Conservation (phyloP, 441 rosid species). For the Populus hybrid region DNA sequence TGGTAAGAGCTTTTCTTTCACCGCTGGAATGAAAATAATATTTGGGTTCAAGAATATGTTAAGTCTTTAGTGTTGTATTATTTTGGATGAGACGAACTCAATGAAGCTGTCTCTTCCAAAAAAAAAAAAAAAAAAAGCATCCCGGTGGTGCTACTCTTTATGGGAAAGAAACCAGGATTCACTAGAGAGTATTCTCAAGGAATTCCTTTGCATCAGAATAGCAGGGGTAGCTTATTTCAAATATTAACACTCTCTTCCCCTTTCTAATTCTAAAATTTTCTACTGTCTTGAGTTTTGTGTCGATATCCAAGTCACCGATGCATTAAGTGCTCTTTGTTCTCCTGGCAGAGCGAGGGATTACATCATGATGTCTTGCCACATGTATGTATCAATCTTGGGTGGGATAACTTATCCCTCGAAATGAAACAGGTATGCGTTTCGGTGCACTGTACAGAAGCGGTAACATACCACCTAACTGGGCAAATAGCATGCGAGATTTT, state of each 20-base stretch:
- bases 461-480: neutral
- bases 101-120: neutral
- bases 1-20: neutral
- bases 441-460: neutral
- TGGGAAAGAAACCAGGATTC: neutral
- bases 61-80: neutral
- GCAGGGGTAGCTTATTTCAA: neutral
- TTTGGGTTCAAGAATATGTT: neutral
- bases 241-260: neutral
- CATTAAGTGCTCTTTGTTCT: neutral
- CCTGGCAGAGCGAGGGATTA: neutral
- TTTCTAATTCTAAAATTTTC: neutral
- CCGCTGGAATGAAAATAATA: neutral
- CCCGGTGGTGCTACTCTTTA: neutral
- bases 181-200: neutral
- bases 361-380: neutral
- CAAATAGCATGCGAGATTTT: neutral
- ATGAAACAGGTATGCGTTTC: neutral
- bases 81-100: neutral
- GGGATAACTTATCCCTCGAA: neutral
- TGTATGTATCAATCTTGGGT: neutral
- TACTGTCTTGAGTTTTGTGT: neutral
- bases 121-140: neutral
- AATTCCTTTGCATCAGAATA: neutral
- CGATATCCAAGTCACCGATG: neutral